phyloP scores from a whole-genome alignment of 2,329 filamentous ascomycete species.

The Calcarisporium arbuscula region DNA sequence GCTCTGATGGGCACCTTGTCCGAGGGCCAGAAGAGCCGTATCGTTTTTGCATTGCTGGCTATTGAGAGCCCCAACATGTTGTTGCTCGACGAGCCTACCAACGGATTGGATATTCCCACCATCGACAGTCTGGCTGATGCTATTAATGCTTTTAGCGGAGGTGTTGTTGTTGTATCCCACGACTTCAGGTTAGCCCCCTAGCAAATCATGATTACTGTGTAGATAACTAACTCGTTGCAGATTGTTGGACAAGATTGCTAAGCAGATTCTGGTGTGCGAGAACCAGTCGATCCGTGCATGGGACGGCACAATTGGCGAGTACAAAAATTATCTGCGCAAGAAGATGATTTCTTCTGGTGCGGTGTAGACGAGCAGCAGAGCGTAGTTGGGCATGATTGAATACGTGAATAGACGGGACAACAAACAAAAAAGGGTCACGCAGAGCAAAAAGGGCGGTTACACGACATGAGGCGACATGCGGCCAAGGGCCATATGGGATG shows the following conservation, averaged over 20 bases:
- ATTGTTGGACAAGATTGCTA: conserved; percentile 97
- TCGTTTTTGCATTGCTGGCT: conserved; percentile 92
- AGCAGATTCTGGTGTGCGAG: conserved; percentile 99
- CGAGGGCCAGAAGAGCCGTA: conserved; percentile 95
- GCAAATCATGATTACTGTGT: background rate
- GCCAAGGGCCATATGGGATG: conserved; percentile 13
- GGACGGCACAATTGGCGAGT: conserved; percentile 84
- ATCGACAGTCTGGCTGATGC: conserved; percentile 97
- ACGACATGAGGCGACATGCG: conserved; percentile 10
- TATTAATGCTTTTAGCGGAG: conserved; percentile 92
- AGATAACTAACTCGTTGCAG: conserved; percentile 36
- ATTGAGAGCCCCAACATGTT: conserved; percentile 98
- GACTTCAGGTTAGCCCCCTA: conserved; percentile 76
- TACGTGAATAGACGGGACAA: conserved; percentile 18
- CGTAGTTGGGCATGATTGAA: conserved; percentile 11
- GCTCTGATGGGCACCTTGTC: conserved; percentile 96
- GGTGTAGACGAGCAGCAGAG: conserved; percentile 53
- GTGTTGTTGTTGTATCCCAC: conserved; percentile 97
- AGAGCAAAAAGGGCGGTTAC: conserved; percentile 11
- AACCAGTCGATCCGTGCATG: conserved; percentile 89
- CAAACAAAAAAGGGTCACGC: conserved; percentile 8
- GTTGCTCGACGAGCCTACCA: conserved; percentile 95
- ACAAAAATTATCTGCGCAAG: conserved; percentile 98
- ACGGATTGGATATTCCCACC: conserved; percentile 97
- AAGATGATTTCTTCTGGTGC: conserved; percentile 92